Base-by-base conservation (phyloP, 2,329 filamentous ascomycete species). In the Bipolaris bicolor region DNA sequence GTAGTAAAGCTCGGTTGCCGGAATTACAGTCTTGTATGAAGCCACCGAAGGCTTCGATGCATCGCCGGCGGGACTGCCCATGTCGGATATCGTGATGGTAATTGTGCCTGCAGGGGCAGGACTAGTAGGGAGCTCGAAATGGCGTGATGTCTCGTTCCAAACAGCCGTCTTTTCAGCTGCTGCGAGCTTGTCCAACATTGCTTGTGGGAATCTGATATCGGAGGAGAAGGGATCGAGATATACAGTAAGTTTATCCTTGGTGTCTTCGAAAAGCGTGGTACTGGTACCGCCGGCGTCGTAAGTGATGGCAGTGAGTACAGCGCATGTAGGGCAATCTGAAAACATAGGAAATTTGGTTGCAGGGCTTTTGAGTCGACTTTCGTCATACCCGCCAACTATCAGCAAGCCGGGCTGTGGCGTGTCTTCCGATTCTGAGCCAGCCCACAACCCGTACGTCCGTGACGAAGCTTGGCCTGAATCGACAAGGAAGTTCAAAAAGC, bases 391-490 rank as follows among this genome's bases (percentile, higher is more conserved):
- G 26, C 62, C 62, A 22, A 65, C 49, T 6, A 65, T 44, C 1
- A 65, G 54, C 34, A 65, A 49, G 40, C 62, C 62, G n/a, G 61
- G 60, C 41, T 65, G 60, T 37, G 62, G 58, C 5, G 62, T 49
- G 22, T 52, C 55, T 39, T 61, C 60, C 3, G 60, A 65, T 46
- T 63, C 62, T 16, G 62, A 65, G 29, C 62, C 62, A 31, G 51
- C 60, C 62, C 62, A 65, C 13, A 65, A 22, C 47, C 62, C 62
- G 26, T 60, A 65, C 3, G 60, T 63, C 31, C 57, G 55, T 5
- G 62, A 65, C n/a, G 62, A 65, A 45, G 62, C 60, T 47, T 65
- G 62, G 3, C 55, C 62, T 11, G 62, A 52, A 13, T 65, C 60
- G 11, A 59, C 60, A 34, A 65, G 58, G 36, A 50, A 50, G 31